A percentile compares a stretch with the other conserved stretches of the same genome.
phyloP scores from a whole-genome alignment of 2,329 filamentous ascomycete genomes.

The Exophiala alcalophila region DNA sequence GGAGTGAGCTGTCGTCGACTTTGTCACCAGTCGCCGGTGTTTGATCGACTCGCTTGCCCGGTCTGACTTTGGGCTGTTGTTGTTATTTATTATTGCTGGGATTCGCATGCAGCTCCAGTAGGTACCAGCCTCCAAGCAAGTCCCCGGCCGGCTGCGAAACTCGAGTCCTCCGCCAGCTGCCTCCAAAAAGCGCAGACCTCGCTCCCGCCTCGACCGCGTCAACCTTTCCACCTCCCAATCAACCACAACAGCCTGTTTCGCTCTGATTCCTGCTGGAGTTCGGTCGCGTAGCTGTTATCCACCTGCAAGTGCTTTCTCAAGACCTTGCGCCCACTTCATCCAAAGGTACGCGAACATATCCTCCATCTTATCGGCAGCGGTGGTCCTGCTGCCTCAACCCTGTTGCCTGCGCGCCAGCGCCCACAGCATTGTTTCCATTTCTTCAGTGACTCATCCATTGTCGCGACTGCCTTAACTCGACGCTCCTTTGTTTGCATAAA shows the following conservation, averaged over 20 bases:
- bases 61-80: conserved; percentile 6
- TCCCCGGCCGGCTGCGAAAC: no score
- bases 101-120: neutral
- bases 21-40: no score
- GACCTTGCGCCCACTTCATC: conserved; percentile 14
- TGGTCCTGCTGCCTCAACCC: conserved; percentile 7
- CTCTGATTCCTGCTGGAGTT: conserved; percentile 8
- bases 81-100: no score
- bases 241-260: conserved; percentile 20
- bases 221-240: conserved; percentile 16
- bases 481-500: conserved; percentile 1
- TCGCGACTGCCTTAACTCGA: conserved; percentile 19
- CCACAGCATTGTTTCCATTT: conserved; percentile 14
- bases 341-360: conserved; percentile 27
- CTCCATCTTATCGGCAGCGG: conserved; percentile 15
- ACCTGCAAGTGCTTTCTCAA: conserved; percentile 11
- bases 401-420: conserved; percentile 23
- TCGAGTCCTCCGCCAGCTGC: no score
- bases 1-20: no score
- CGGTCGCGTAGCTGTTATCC: conserved; percentile 25
- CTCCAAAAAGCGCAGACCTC: conserved; percentile 20
- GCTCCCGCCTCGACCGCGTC: conserved; percentile 17
- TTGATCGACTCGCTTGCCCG: no score
- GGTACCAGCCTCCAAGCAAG: no score
- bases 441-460: conserved; percentile 19